phyloP scores from a whole-genome alignment of 164 flowering plant species.

The Kalanchoe fedtschenkoi region DNA sequence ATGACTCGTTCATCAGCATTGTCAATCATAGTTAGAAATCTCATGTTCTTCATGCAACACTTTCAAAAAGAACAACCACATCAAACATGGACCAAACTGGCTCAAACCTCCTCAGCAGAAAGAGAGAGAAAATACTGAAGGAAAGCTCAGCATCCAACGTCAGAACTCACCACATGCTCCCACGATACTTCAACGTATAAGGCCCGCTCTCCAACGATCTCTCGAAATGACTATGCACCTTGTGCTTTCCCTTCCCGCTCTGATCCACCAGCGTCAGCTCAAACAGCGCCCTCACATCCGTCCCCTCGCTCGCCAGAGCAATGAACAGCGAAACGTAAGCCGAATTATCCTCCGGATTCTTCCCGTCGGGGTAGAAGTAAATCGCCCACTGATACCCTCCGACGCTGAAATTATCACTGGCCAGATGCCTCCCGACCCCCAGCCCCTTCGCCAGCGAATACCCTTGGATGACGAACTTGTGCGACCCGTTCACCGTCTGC shows the following conservation, averaged over 20 bases:
- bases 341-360: conserved; percentile 80
- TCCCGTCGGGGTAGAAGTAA: conserved; percentile 66
- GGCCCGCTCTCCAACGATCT: conserved; percentile 87
- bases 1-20: no score
- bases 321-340: conserved; percentile 75
- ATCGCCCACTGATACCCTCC: conserved; percentile 88
- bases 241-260: conserved; percentile 80
- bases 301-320: conserved; percentile 85
- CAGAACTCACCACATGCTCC: conserved; percentile 69
- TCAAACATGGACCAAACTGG: background rate
- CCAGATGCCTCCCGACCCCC: conserved; percentile 83
- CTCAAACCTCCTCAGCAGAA: background rate
- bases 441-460: conserved; percentile 84
- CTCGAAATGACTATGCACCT: conserved; percentile 88
- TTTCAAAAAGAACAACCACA: background rate
- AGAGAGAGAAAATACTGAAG: background rate
- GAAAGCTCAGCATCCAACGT: background rate
- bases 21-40: no score
- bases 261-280: conserved; percentile 82
- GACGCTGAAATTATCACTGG: conserved; percentile 70
- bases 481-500: conserved; percentile 66
- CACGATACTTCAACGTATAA: conserved; percentile 75
- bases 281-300: conserved; percentile 62
- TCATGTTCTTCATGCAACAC: no score
- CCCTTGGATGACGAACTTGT: conserved; percentile 68